Conservation (phyloP, 164 flowering plant species). For the Stephania yunnanensis region DNA sequence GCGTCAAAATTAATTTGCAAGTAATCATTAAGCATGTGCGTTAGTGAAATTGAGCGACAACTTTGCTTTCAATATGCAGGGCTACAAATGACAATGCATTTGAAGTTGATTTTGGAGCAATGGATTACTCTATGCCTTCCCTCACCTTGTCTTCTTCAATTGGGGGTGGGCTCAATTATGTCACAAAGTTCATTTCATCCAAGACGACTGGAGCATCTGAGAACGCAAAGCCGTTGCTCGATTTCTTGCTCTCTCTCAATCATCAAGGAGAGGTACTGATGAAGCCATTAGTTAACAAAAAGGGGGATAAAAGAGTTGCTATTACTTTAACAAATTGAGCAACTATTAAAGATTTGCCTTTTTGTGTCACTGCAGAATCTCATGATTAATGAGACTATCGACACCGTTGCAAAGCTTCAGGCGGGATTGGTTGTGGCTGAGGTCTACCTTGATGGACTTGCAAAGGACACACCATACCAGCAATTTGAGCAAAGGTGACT, state of each 20-base stretch:
- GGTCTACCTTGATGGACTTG: constrained; percentile 36
- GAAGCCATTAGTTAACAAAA: background rate
- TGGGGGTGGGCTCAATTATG: constrained; percentile 61
- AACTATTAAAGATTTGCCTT: background rate
- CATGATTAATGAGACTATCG: constrained; percentile 64
- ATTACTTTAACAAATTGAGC: background rate
- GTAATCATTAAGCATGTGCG: background rate
- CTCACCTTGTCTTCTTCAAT: constrained; percentile 65
- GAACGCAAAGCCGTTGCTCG: constrained; percentile 45
- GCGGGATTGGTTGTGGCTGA: constrained; percentile 59
- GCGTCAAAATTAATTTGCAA: background rate
- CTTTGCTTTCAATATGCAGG: constrained; percentile 43
- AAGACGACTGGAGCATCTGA: constrained; percentile 32
- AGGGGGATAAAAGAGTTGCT: background rate
- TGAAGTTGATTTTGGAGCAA: constrained; percentile 83
- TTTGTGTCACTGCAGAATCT: constrained; percentile 47
- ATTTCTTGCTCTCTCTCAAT: constrained; percentile 47
- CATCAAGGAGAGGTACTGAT: constrained; percentile 68
- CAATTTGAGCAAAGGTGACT: constrained; percentile 59
- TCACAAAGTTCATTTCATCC: constrained; percentile 57
- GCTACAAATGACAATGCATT: constrained; percentile 80
- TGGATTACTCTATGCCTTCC: constrained; percentile 51
- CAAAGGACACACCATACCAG: constrained; percentile 56
- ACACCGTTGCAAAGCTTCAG: constrained; percentile 60
- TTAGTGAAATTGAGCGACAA: background rate